Percentiles rank a stretch among this genome's conserved stretches.
Conservation (phyloP, 1,284 basidiomycete genomes). For the Schizophyllum amplum region DNA sequence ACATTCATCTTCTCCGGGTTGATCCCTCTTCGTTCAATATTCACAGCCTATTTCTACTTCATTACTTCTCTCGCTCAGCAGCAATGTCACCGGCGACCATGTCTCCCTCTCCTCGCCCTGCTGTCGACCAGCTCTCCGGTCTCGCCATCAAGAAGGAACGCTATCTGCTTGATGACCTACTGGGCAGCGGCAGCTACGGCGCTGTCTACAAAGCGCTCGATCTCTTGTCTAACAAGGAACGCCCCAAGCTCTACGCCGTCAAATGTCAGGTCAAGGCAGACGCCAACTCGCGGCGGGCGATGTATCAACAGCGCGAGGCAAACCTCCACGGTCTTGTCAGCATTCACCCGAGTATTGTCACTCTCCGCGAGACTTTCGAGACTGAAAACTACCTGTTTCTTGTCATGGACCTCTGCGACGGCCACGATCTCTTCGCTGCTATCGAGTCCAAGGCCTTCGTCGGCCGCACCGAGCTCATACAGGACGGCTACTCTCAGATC, state of each 20-base stretch:
- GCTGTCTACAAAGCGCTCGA: slow-evolving; percentile 11
- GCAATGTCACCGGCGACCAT: background rate
- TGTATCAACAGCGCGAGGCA: slow-evolving; percentile 34
- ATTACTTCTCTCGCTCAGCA: background rate
- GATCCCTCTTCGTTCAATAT: no score
- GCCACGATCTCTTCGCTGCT: slow-evolving; percentile 39
- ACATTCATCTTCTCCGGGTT: background rate
- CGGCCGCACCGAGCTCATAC: background rate
- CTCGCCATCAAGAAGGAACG: background rate
- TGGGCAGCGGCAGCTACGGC: slow-evolving; percentile 9
- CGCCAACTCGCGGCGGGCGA: slow-evolving; percentile 25
- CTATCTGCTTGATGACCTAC: background rate
- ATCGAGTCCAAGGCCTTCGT: background rate
- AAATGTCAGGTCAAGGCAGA: slow-evolving; percentile 43
- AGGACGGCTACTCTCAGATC: slow-evolving; percentile 19
- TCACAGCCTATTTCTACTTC: background rate
- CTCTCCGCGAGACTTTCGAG: slow-evolving; percentile 15
- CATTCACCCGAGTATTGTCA: slow-evolving; percentile 68
- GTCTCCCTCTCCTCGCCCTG: background rate
- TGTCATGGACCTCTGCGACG: slow-evolving; percentile 51
- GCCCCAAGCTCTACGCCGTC: slow-evolving; percentile 47
- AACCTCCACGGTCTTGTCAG: slow-evolving; percentile 66
- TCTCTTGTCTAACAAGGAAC: slow-evolving; percentile 19
- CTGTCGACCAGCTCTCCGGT: background rate
- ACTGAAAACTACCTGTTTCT: slow-evolving; percentile 36